Evolutionary conservation across 176 grass and related monocot species (phyloP).

Genomic region (Ampelocalamus luodianensis): DNA sequence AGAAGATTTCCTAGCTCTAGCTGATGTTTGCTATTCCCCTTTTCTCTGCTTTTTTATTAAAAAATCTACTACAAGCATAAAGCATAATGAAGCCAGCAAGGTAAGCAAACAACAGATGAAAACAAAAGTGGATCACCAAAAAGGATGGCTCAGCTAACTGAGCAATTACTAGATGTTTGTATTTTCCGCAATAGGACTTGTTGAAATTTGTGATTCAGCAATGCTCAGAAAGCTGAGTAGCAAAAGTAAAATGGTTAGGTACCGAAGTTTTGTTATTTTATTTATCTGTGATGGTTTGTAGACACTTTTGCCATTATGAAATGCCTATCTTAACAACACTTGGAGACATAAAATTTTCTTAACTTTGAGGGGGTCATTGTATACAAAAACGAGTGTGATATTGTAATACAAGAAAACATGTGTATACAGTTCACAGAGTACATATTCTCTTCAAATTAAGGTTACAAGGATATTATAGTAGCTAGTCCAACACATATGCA

Average conservation of each 20-base stretch:
- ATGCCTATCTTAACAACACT: slow-evolving; percentile 21
- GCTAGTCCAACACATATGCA: slow-evolving; percentile 13
- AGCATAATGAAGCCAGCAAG: slow-evolving; percentile 2
- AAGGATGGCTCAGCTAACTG: slow-evolving; percentile 51
- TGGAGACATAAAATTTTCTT: background rate
- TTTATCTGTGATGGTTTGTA: slow-evolving; percentile 13
- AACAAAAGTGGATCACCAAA: slow-evolving; percentile 36
- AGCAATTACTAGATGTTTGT: slow-evolving; percentile 41
- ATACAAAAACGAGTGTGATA: background rate
- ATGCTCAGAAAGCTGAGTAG: background rate
- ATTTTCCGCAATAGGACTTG: slow-evolving; percentile 30
- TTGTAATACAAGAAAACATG: background rate
- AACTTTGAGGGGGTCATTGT: background rate
- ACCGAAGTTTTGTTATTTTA: background rate
- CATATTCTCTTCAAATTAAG: background rate
- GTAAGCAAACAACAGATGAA: slow-evolving; percentile 31
- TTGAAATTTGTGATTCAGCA: slow-evolving; percentile 32
- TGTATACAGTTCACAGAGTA: background rate
- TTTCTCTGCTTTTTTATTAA: slow-evolving; percentile 21
- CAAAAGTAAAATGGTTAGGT: slow-evolving; percentile 12
- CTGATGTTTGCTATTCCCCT: slow-evolving; percentile 8
- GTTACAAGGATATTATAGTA: slow-evolving; percentile 21
- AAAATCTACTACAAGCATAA: background rate
- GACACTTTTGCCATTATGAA: background rate
- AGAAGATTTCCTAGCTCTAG: slow-evolving; percentile 1